Evolutionary conservation across 208 protist species (phyloP).

Genomic region (Blastocrithidia nonstop): DNA sequence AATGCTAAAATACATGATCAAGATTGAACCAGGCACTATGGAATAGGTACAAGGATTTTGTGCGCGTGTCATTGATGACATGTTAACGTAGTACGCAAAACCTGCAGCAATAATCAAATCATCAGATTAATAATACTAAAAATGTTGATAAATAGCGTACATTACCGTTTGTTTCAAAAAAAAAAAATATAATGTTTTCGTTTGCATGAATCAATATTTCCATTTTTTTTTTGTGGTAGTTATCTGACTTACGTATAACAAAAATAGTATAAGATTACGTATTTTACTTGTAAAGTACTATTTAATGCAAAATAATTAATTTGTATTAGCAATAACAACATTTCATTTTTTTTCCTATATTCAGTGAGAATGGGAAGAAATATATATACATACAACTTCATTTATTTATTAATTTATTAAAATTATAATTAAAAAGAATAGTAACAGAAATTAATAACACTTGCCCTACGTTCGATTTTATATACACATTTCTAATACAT

Average conservation of each 20-base stretch:
- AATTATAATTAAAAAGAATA: background rate
- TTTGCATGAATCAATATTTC: background rate
- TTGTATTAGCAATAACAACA: background rate
- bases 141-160: background rate
- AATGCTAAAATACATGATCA: constrained; percentile 19
- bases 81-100: constrained; percentile 7
- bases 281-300: no score
- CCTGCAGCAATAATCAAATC: no score
- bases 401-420: background rate
- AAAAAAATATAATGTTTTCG: background rate
- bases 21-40: constrained; percentile 22
- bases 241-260: background rate
- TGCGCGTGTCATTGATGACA: constrained; percentile 7
- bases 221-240: background rate
- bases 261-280: background rate
- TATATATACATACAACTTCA: background rate
- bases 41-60: constrained; percentile 44
- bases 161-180: background rate
- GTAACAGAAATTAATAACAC: constrained; percentile 2
- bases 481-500: no score
- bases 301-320: no score
- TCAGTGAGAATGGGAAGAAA: background rate
- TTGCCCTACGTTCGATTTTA: no score
- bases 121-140: background rate
- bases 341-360: background rate